Percentiles rank a stretch among this genome's conserved stretches.
Conservation (phyloP, 176 grass and related monocot species). For the Alopecurus myosuroides region DNA sequence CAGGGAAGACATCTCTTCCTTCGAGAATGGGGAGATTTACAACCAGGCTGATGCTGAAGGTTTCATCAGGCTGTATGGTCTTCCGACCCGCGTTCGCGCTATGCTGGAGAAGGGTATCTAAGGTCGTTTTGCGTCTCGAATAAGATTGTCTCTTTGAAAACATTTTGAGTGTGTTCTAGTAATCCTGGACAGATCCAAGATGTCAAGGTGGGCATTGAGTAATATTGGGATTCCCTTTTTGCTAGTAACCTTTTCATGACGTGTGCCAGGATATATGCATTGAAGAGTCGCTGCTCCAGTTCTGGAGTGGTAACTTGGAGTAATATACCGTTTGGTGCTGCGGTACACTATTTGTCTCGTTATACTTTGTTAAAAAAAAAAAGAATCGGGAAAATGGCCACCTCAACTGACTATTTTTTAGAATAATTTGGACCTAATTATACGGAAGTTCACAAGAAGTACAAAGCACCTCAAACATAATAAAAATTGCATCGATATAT, state of each 20-base stretch:
- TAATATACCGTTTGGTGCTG: neutral
- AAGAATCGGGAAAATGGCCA: too few relatives aligned
- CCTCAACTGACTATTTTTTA: too few relatives aligned
- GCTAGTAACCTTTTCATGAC: neutral
- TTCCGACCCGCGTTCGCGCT: constrained; percentile 64
- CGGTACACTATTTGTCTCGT: neutral
- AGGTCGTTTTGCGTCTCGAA: neutral
- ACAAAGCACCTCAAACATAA: too few relatives aligned
- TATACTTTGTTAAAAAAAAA: neutral
- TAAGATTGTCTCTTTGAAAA: neutral
- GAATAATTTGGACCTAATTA: too few relatives aligned
- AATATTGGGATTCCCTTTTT: neutral
- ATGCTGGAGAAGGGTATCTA: constrained; percentile 69
- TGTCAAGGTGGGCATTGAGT: neutral
- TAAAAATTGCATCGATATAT: too few relatives aligned
- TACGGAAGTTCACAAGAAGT: too few relatives aligned
- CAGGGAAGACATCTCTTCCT: constrained; percentile 87
- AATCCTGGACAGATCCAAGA: neutral
- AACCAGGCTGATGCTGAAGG: constrained; percentile 80
- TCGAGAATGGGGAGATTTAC: constrained; percentile 84
- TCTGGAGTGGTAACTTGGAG: neutral
- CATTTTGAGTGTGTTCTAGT: neutral
- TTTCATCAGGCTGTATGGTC: constrained; percentile 83
- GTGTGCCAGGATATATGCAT: neutral
- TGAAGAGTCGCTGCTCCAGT: neutral